Evolutionary conservation across 2,329 filamentous ascomycete genomes (phyloP).

Genomic region (Penicillium sp.): DNA sequence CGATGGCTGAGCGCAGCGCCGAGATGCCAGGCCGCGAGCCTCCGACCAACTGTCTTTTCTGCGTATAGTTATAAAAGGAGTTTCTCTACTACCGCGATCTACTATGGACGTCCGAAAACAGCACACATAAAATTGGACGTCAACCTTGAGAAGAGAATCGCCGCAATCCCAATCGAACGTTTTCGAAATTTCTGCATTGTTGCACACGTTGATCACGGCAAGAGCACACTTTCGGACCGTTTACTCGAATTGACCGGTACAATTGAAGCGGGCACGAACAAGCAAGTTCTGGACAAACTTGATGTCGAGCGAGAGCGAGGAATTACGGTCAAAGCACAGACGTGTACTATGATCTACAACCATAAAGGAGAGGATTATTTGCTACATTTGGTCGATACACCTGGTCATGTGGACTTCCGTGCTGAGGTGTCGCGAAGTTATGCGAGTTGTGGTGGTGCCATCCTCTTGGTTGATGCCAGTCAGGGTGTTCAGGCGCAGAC

Average conservation of each 20-base stretch:
- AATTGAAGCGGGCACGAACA: conserved; percentile 80
- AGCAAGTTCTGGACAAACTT: conserved; percentile 94
- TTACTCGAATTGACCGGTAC: conserved; percentile 92
- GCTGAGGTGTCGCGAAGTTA: conserved; percentile 96
- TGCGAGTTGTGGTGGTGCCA: conserved; percentile 88
- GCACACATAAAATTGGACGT: conserved; percentile 32
- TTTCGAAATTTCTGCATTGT: conserved; percentile 97
- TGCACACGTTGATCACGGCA: conserved; percentile 97
- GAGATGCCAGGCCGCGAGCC: conserved; percentile 33
- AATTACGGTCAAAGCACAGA: conserved; percentile 98
- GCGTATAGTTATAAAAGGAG: conserved; percentile 25
- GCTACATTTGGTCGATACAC: conserved; percentile 92
- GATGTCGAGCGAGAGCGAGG: conserved; percentile 95
- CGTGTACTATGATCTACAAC: conserved; percentile 95
- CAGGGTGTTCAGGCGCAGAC: conserved; percentile 98
- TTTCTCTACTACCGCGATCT: conserved; percentile 34
- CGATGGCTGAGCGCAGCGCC: conserved; percentile 47
- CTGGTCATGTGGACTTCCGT: conserved; percentile 95
- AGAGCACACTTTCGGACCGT: conserved; percentile 91
- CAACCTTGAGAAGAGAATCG: conserved; percentile 60
- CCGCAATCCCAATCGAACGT: conserved; percentile 52
- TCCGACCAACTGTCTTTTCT: conserved; percentile 28
- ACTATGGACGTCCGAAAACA: conserved; percentile 23
- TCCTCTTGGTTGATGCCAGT: conserved; percentile 91
- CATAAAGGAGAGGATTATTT: conserved; percentile 84